Evolutionary conservation across 1,284 basidiomycete genomes (phyloP), one percentile per base, ranked within the genome.

Genomic region (Cryptococcus amylolentus): DNA sequence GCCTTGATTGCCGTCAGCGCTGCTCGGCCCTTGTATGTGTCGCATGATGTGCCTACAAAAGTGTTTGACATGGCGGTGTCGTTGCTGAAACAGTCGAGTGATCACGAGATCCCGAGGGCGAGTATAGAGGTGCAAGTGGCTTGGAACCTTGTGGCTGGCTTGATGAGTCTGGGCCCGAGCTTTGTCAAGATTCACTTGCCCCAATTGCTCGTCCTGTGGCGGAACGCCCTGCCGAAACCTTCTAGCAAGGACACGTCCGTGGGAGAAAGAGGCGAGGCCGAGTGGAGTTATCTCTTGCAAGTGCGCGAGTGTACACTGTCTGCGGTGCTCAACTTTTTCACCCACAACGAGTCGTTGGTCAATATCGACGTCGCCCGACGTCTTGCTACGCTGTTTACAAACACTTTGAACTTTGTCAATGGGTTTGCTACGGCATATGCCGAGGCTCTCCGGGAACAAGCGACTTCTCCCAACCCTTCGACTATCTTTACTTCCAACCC

Each of bases 151-250:
- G 89, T 98, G 55, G 87, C 89, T 0, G 86, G 91, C 0, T 80
- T 98, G 49, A 93, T 97, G 88, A 84, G 88, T 4, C 86, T 98
- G 4, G 95, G 95, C 0, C 91, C 91, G 6, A 88, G 91, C 65
- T 97, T 98, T 67, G 91, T 97, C 49, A 86, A 91, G 37, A 84
- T 89, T 0, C 93, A 98, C 74, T 82, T 98, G 1, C 88, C 92
- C 0, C 93, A 97, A 68, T 81, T 98, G 7, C 83, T 98, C 27
- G 89, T 95, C 0, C 83, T 98, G 2, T 98, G 96, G 96, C 82
- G 95, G 38, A 98, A 98, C 67, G 93, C 96, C 2, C 81, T 98
- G 0, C 92, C 95, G 1, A 98, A 98, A 76, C 88, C 91, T 0
- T 91, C 91, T 0, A 88, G 83, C 65, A 95, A 95, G 75, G 95